Base-by-base conservation (phyloP, 2,329 filamentous ascomycete genomes). In the Phialophora expanda region DNA sequence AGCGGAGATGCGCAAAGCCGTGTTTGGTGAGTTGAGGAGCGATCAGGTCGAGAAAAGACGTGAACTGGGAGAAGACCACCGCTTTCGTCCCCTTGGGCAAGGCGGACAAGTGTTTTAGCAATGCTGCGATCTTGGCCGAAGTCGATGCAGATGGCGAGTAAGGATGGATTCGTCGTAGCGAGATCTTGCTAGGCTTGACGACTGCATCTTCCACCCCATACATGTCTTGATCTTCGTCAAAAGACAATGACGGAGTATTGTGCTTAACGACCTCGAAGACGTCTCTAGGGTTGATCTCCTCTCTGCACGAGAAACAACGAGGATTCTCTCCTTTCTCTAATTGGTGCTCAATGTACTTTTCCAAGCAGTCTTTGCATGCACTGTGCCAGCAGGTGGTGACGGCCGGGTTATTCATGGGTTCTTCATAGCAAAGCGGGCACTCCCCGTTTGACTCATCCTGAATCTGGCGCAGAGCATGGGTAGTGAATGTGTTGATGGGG, bases 341-440 rank as follows among this genome's bases (percentile, higher is more conserved):
- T 76, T 97, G 90, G 74, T 97, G 93, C 69, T 90, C 88, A 74
- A 99, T 96, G 72, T 92, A 97, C 72, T 92, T 89, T 1, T 96
- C 81, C n/a, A 98, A 81, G 73, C 95, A 99, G 68, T 91, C 90
- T 78, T 95, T 97, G 81, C 95, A 99, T 0, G 95, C 93, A 38
- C 92, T 96, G 77, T 99, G 95, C 93, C 95, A 99, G 78, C 95
- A 99, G 0, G 92, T 92, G 0, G 95, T 98, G 1, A 99, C 95
- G 0, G 91, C 90, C 75, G 96, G 94, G 61, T 97, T 90, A 48
- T 92, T 86, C 93, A 98, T 98, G 3, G 93, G 93, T 76, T 98
- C 95, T 76, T 98, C 94, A 3, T 91, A 88, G 78, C 95, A 99
- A 60, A 99, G 91, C 0, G 95, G 94, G 73, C 95, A 99, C 79